phyloP scores from a whole-genome alignment of 345 rosid genomes.

The Jatropha curcas region DNA sequence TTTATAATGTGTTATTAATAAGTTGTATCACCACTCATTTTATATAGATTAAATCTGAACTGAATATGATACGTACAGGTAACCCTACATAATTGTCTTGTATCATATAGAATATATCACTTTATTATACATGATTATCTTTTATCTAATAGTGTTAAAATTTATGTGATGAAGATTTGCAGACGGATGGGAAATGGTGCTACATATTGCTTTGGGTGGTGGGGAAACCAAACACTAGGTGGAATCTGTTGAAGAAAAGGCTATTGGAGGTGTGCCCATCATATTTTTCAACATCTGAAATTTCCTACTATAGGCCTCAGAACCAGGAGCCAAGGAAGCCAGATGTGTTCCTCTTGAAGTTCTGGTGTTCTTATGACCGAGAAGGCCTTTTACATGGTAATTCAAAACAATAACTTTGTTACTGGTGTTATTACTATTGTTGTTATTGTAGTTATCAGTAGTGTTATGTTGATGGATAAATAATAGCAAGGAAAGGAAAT shows the following conservation, averaged over 20 bases:
- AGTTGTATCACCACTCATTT: too few relatives aligned
- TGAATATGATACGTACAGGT: too few relatives aligned
- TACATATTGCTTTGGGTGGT: conserved; percentile 64
- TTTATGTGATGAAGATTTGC: conserved; percentile 49
- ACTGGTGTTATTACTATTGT: too few relatives aligned
- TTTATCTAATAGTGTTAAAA: too few relatives aligned
- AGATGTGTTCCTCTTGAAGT: conserved; percentile 59
- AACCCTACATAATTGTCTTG: too few relatives aligned
- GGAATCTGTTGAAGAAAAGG: conserved; percentile 61
- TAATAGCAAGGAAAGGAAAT: neutral
- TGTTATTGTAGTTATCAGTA: neutral
- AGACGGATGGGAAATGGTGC: conserved; percentile 79
- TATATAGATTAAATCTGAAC: too few relatives aligned
- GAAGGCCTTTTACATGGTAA: conserved; percentile 61
- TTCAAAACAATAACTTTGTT: neutral
- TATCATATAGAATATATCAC: too few relatives aligned
- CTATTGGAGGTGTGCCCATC: conserved; percentile 73
- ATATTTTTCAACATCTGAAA: conserved; percentile 50
- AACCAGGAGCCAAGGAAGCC: conserved; percentile 45
- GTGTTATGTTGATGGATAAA: neutral
- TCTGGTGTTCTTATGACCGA: conserved; percentile 62
- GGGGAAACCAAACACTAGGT: conserved; percentile 51
- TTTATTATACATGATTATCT: too few relatives aligned
- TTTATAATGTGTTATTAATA: too few relatives aligned
- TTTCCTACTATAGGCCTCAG: conserved; percentile 42